phyloP scores from a whole-genome alignment of 2,329 filamentous ascomycete species.

The Paecilomyces sp. region DNA sequence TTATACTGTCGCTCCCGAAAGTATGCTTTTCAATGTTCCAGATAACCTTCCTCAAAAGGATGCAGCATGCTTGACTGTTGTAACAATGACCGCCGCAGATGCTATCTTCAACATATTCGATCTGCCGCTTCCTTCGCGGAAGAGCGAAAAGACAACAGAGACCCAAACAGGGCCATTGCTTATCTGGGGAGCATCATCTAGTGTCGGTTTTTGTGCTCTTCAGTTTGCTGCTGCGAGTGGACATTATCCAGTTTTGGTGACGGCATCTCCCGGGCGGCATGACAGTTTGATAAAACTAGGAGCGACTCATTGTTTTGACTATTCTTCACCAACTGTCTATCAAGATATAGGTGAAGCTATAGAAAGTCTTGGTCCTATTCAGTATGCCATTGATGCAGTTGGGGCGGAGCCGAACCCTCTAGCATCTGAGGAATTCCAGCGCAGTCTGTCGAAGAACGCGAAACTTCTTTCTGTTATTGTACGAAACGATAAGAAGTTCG shows the following conservation, averaged over 20 bases:
- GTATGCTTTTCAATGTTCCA: not conserved
- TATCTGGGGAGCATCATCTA: not conserved
- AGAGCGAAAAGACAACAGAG: not conserved
- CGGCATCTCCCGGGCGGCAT: slow-evolving; percentile 15
- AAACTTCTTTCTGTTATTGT: not conserved
- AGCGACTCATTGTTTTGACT: slow-evolving; percentile 4
- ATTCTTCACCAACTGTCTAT: slow-evolving; percentile 3
- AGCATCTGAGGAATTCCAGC: not conserved
- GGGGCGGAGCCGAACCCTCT: not conserved
- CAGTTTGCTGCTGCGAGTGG: slow-evolving; percentile 2
- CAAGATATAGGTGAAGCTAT: not conserved
- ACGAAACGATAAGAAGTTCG: not conserved
- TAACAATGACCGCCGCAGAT: not conserved
- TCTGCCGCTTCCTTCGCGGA: not conserved
- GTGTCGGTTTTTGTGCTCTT: not conserved
- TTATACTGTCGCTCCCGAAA: not conserved
- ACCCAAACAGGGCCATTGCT: not conserved
- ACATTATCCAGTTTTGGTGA: slow-evolving; percentile 16
- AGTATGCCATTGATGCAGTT: not conserved
- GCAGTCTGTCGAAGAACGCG: not conserved
- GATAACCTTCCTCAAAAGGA: not conserved
- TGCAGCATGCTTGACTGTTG: not conserved
- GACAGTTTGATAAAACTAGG: slow-evolving; percentile 3
- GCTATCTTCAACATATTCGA: not conserved
- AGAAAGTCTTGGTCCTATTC: not conserved